Evolutionary conservation across 2,329 filamentous ascomycete genomes (phyloP).

Genomic region (Arthrocladium fulminans): DNA sequence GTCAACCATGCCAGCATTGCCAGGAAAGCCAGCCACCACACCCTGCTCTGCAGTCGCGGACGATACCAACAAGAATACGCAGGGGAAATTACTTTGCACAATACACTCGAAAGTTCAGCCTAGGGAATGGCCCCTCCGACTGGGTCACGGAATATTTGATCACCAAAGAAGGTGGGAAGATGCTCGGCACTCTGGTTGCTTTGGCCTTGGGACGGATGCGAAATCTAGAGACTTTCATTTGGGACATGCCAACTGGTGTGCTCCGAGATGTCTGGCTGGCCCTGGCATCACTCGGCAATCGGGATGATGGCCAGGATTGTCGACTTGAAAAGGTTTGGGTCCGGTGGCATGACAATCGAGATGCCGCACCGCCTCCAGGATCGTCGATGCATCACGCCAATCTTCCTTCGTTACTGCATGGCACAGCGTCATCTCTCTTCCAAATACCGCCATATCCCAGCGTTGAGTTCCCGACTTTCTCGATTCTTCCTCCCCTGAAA

Average conservation of each 20-base stretch:
- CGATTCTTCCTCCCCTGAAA: conserved; percentile 63
- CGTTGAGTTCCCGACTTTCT: conserved; percentile 73
- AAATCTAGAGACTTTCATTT: conserved; percentile 71
- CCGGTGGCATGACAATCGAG: conserved; percentile 70
- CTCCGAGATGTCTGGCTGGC: conserved; percentile 73
- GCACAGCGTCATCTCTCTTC: conserved; percentile 17
- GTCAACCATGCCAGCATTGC: conserved; percentile 5
- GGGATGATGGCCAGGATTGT: conserved; percentile 50
- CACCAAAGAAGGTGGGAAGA: conserved; percentile 74
- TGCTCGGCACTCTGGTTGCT: conserved; percentile 75
- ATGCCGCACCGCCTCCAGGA: conserved; percentile 29
- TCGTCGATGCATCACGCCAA: conserved; percentile 13
- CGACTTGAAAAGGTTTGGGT: conserved; percentile 69
- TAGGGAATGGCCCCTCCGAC: conserved; percentile 69
- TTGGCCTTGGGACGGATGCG: conserved; percentile 72
- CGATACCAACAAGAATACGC: conserved; percentile 28
- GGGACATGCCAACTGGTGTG: conserved; percentile 85
- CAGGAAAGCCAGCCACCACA: conserved; percentile 12
- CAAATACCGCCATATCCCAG: conserved; percentile 40
- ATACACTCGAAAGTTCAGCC: conserved; percentile 71
- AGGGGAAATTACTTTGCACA: conserved; percentile 68
- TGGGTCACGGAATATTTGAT: conserved; percentile 78
- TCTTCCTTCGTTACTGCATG: conserved; percentile 18
- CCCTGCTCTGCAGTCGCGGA: not conserved
- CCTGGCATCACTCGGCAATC: conserved; percentile 60